Conservation (phyloP, 2,329 filamentous ascomycete species). For the Ceratocystis papillata region DNA sequence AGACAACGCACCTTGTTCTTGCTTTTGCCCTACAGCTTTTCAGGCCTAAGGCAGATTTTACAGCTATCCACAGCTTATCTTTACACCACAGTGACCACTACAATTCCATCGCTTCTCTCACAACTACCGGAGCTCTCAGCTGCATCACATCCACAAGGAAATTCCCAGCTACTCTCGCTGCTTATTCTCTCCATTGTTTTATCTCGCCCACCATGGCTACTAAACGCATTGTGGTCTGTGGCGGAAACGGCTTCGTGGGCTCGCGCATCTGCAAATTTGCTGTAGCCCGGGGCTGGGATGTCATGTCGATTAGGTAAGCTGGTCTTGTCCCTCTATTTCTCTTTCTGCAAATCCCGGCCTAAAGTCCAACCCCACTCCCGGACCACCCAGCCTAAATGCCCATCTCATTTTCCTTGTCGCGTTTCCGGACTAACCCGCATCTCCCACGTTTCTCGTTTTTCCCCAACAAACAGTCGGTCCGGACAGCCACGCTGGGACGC, state of each 20-base stretch:
- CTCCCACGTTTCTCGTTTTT: constrained; percentile 24
- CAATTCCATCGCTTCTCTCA: background rate
- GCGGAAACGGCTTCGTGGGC: constrained; percentile 86
- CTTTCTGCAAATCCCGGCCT: background rate
- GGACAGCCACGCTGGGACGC: constrained; percentile 78
- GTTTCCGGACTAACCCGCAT: constrained; percentile 6
- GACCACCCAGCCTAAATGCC: no score
- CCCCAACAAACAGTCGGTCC: constrained; percentile 54
- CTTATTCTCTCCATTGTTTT: background rate
- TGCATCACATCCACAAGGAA: background rate
- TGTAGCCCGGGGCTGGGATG: constrained; percentile 75
- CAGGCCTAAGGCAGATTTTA: no score
- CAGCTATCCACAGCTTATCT: no score
- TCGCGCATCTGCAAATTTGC: constrained; percentile 84
- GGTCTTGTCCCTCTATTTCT: background rate
- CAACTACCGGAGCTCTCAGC: background rate
- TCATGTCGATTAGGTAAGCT: constrained; percentile 75
- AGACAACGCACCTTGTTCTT: no score
- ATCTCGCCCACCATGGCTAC: constrained; percentile 42
- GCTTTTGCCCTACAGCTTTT: no score
- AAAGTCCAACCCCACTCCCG: no score
- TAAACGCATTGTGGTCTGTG: constrained; percentile 81
- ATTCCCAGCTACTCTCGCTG: background rate
- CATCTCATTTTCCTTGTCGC: no score
- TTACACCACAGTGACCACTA: background rate